phyloP scores from a whole-genome alignment of 441 rosid genomes.

The Adansonia grandidieri region DNA sequence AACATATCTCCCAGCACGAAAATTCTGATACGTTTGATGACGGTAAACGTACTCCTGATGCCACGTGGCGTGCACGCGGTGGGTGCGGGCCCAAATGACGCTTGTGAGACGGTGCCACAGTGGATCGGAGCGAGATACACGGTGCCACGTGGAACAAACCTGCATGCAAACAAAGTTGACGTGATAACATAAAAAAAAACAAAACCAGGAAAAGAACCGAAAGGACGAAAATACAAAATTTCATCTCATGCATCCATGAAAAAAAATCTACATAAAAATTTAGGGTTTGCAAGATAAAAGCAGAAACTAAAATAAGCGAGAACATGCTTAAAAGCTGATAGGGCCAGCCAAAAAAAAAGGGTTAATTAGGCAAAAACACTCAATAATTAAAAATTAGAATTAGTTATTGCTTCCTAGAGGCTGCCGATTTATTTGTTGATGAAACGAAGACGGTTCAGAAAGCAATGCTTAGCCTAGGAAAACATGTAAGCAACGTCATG shows the following conservation, averaged over 20 bases:
- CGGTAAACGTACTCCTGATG: slow-evolving; percentile 63
- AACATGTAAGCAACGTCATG: no score
- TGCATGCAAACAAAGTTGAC: slow-evolving; percentile 32
- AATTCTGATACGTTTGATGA: slow-evolving; percentile 49
- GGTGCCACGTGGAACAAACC: slow-evolving; percentile 94
- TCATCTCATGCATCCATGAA: slow-evolving; percentile 33
- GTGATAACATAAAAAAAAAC: not conserved
- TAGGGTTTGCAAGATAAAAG: no score
- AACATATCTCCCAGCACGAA: not conserved
- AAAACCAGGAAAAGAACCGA: no score
- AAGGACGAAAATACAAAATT: not conserved
- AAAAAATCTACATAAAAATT: not conserved
- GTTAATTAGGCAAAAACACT: no score
- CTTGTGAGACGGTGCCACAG: slow-evolving; percentile 70
- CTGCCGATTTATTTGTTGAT: no score
- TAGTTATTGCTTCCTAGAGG: no score
- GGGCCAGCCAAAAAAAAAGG: no score
- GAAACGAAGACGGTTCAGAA: no score
- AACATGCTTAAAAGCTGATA: no score
- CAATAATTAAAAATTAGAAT: no score
- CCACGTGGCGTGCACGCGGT: slow-evolving; percentile 61
- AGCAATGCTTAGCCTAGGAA: no score
- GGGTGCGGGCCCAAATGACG: slow-evolving; percentile 33
- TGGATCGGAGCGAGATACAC: slow-evolving; percentile 70
- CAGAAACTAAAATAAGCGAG: no score